Conservation (phyloP, 2,329 filamentous ascomycete species). For the Curvularia eragrostidis region DNA sequence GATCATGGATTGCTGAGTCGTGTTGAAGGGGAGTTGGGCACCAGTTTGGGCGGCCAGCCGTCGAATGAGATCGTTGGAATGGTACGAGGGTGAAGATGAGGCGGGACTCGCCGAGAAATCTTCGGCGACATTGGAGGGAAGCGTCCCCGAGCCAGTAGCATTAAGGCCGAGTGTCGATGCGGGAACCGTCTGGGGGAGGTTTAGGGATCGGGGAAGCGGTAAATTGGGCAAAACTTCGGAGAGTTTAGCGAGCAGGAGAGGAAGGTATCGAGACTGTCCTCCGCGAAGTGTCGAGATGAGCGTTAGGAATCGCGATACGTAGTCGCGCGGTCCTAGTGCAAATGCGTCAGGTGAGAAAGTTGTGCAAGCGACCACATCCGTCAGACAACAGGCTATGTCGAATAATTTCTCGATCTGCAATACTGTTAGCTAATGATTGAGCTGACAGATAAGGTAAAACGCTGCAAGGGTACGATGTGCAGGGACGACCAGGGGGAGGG, state of each 20-base stretch:
- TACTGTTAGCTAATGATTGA: conserved; percentile 34
- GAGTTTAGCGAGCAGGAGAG: conserved; percentile 77
- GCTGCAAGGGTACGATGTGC: conserved; percentile 18
- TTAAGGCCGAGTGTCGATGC: conserved; percentile 38
- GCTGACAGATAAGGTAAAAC: conserved; percentile 27
- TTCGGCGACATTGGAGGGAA: conserved; percentile 41
- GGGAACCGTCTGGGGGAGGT: conserved; percentile 38
- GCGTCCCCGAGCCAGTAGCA: conserved; percentile 32
- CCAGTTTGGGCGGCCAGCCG: conserved; percentile 46
- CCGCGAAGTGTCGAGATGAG: conserved; percentile 74
- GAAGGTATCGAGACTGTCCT: conserved; percentile 77
- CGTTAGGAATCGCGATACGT: conserved; percentile 71
- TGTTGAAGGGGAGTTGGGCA: conserved; percentile 44
- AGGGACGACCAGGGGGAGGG: conserved; percentile 21
- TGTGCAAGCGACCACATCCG: conserved; percentile 72
- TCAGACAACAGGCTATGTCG: conserved; percentile 75
- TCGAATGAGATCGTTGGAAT: conserved; percentile 44
- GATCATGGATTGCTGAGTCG: conserved; percentile 41
- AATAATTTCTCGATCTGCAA: conserved; percentile 77
- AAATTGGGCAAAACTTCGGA: conserved; percentile 69
- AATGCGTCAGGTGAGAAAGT: conserved; percentile 65
- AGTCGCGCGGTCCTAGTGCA: conserved; percentile 66
- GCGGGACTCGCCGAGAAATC: conserved; percentile 38
- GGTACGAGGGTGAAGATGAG: conserved; percentile 40
- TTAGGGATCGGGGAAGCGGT: conserved; percentile 46